A percentile compares a stretch with the other conserved stretches of the same genome.
phyloP scores from a whole-genome alignment of 768 basidiomycete genomes.

The Austroboletus festivus region DNA sequence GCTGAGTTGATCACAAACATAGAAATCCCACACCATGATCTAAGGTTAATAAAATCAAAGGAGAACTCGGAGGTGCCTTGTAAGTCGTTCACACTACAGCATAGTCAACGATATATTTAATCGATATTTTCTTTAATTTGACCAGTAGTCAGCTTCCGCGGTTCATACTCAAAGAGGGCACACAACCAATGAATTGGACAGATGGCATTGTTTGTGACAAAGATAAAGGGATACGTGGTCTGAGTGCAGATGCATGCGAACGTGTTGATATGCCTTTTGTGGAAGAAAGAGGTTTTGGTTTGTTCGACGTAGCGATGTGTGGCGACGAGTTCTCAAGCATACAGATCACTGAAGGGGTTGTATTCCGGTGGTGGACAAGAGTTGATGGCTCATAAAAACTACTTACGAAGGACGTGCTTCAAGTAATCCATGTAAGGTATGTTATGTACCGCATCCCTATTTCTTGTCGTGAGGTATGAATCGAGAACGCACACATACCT shows the following conservation, averaged over 20 bases:
- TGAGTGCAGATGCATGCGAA: not conserved
- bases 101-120: not conserved
- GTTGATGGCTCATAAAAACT: too few species aligned
- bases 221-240: not conserved
- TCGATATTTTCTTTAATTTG: not conserved
- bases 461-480: too few species aligned
- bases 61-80: conserved; percentile 8
- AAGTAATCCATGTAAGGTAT: too few species aligned
- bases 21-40: not conserved
- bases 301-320: not conserved
- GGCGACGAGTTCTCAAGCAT: not conserved
- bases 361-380: too few species aligned
- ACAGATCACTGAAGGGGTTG: too few species aligned
- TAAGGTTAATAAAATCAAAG: conserved; percentile 4
- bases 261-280: not conserved
- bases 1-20: not conserved
- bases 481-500: too few species aligned
- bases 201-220: not conserved
- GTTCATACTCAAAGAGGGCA: not conserved
- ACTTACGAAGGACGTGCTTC: too few species aligned
- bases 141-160: not conserved
- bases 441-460: too few species aligned
- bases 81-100: not conserved
- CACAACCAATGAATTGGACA: not conserved
- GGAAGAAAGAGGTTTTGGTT: not conserved